Base-by-base conservation (phyloP, 768 basidiomycete genomes). In the Termitomyces sp. region DNA sequence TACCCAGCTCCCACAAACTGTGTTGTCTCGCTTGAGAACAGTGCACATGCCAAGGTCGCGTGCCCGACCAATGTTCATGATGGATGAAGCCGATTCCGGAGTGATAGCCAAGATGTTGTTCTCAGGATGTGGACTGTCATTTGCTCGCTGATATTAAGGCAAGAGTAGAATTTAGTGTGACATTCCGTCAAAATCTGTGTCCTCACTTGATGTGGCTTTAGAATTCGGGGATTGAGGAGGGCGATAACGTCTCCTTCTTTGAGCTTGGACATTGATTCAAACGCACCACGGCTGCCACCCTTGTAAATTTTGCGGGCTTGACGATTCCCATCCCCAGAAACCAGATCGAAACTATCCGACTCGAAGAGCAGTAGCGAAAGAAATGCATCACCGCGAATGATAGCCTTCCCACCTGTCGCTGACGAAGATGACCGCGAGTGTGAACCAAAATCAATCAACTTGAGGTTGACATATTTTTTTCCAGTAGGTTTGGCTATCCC, bases 281-380 rank as follows among this genome's bases (percentile, higher is more conserved):
- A 98, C 4, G 95, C 95, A 5, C 97, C 97, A 6, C 86, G 84
- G 63, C 93, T 94, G 3, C 96, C 96, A 0, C 97, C 96, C 63
- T 79, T 83, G 70, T 95, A 96, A 0, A 88, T 61, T 67, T 86
- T 93, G 62, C 79, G 77, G 41, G 79, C 74, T 40, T 72, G 80
- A 38, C 77, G 74, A 10, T 78, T 80, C 51, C 85, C 79, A 6
- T 82, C 84, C 32, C 69, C 75, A 4, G 77, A 78, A 14, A 87
- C 66, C 13, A 80, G 67, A 58, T 90, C 88, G 58, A 82, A 83
- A 1, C 79, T 70, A 66, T 98, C 94, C 26, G 94, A 81, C 69
- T 98, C 94, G 66, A 98, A 98, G 33, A 99, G 77, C 47, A 98
- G 71, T 60, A 99, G 69, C 13, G 88, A 87, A 47, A 99, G 72